Base-by-base conservation (phyloP, 2,329 filamentous ascomycete genomes). In the Fusarium incarnatum region DNA sequence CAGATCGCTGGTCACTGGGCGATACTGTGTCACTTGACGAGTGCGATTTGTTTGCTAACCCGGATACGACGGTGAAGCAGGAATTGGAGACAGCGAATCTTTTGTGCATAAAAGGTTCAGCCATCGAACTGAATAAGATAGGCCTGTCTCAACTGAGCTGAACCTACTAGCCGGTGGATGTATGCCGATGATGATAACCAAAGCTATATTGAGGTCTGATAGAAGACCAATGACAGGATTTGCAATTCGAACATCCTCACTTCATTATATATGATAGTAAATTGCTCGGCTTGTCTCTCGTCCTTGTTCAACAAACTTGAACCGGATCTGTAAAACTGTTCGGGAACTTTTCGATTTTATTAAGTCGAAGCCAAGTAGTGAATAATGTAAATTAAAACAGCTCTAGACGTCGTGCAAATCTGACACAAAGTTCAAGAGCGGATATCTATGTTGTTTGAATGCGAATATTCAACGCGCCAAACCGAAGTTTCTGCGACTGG, bases 361-460 rank as follows among this genome's bases (percentile, higher is more conserved):
- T 28, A 46, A 42, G 22, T 41, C 49, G 16, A 55, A 32, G 22
- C 37, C 41, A 44, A 59, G 23, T 23, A 37, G 34, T 66, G 27
- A 70, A 71, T 52, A 62, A 67, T 42, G 60, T 75, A 65, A 71
- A 73, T 73, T 67, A 65, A 70, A 68, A 63, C 46, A 48, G 56
- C 60, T 66, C 62, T 60, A 46, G 54, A 56, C 47, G 62, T 56
- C 18, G 30, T 58, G 44, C 27, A 44, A 37, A 42, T 53, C 50
- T 37, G 41, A 52, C 52, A 46, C 49, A 42, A 50, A 64, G 41
- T 46, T 53, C 57, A 45, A 64, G 61, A 71, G 64, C 60, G 73
- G 74, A 77, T 77, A 76, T 77, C 70, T 76, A 76, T 70, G 68
- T 66, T 71, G 58, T 68, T 69, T 64, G 71, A 74, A 60, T 59